phyloP scores from a whole-genome alignment of 495 filamentous ascomycete species.

The Penicillium dipodomyicola region DNA sequence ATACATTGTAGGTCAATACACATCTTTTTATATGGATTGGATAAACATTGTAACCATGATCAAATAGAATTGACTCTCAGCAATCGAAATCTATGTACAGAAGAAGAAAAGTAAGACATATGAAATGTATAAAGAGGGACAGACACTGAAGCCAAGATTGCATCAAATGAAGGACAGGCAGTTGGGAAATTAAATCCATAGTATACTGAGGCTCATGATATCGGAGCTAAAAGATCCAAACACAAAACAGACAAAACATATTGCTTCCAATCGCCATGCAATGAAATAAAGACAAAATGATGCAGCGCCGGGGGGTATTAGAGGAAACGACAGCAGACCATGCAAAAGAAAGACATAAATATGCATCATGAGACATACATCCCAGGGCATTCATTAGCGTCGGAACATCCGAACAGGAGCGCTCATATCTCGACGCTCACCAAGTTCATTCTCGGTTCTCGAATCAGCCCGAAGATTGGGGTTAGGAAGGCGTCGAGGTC shows the following conservation, averaged over 20 bases:
- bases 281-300: conserved; percentile 19
- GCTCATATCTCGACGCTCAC: conserved; percentile 39
- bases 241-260: conserved; percentile 10
- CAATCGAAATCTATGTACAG: neutral
- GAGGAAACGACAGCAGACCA: conserved; percentile 20
- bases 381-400: conserved; percentile 23
- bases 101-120: conserved; percentile 8
- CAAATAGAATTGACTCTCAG: neutral
- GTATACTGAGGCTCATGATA: conserved; percentile 12
- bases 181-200: conserved; percentile 6
- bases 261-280: conserved; percentile 16
- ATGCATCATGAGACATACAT: conserved; percentile 13
- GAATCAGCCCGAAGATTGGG: conserved; percentile 37
- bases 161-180: neutral
- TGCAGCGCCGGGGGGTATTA: conserved; percentile 32
- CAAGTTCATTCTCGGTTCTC: conserved; percentile 29
- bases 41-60: too few species aligned
- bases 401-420: conserved; percentile 43
- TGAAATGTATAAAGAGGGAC: conserved; percentile 3
- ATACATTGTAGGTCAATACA: conserved; percentile 5
- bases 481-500: conserved; percentile 39
- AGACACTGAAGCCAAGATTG: conserved; percentile 2
- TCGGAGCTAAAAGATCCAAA: conserved; percentile 1
- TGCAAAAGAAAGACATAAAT: conserved; percentile 17
- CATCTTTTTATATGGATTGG: neutral